Evolutionary conservation across 768 basidiomycete genomes (phyloP), one percentile per base, ranked within the genome.

Genomic region (Boletus subcaerulescens): DNA sequence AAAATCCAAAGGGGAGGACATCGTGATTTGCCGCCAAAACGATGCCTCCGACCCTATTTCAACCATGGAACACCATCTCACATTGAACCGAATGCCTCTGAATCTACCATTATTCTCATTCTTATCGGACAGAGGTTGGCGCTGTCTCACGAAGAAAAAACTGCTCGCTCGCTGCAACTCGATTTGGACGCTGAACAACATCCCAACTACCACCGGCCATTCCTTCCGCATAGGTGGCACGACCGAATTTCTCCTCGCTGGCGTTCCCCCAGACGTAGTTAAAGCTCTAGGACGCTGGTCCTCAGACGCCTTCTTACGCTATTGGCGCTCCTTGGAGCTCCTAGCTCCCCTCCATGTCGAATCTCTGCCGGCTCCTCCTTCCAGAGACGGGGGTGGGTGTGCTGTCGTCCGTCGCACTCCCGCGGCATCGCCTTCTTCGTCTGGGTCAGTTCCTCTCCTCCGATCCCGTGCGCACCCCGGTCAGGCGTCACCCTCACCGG

Each of bases 231-330:
- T 24, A 24, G 24, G 24, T 11, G 17, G 43, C 11, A 44, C 31
- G 0, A 45, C 45, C 1, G 18, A 45, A 14, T 5, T 45, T 0
- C 31, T 45, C 5, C 17, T 47, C 2, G 40, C 58, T 0, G 68
- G 73, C 7, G 69, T 74, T 7, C 56, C 63, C 0, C 71, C 2
- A 6, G 66, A 73, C 11, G 51, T 75, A 0, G 69, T 75, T 4
- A 65, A 67, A 3, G 50, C 59, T 0, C 53, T 63, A 11, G 71
- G 72, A 0, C 53, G 65, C 5, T 75, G 73, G 73, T 66, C 69
- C 0, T 74, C 73, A 0, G 52, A 67, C 0, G 63, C 72, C 13
- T 76, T 75, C 50, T 61, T 75, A 0, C 41, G 60, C 2, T 76
- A 76, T 51, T 74, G 73, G 75, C 51, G 26, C 6, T 56, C 48